These are phyloP conservation scores for Chimonanthus praecox DNA, from an alignment of 164 flowering plant genomes.

Conservation along the genomic window DNA sequence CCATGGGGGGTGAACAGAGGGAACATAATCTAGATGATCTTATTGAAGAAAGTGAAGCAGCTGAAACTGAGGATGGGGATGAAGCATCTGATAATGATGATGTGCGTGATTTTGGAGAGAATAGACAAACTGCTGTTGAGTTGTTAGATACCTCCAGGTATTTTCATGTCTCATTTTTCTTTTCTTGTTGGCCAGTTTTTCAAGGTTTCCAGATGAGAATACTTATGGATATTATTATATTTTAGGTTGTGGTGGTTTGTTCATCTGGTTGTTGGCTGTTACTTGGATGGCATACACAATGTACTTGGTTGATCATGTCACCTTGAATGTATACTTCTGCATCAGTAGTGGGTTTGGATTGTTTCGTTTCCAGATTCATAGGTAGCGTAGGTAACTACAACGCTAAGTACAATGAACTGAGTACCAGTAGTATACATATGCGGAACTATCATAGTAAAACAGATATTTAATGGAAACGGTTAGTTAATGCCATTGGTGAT, in stretches of 20 bases:
- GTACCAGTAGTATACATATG: not conserved
- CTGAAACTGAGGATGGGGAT: slow-evolving; percentile 28
- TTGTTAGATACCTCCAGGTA: slow-evolving; percentile 31
- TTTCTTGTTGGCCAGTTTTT: not conserved
- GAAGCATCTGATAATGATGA: slow-evolving; percentile 32
- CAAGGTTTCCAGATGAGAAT: not conserved
- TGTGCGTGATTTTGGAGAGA: slow-evolving; percentile 18
- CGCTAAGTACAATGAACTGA: not conserved
- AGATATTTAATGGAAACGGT: not conserved
- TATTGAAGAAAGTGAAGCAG: slow-evolving; percentile 24
- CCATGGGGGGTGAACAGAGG: slow-evolving; percentile 9
- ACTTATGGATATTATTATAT: not conserved
- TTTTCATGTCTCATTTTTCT: not conserved
- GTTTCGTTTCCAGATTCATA: not conserved
- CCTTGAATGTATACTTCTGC: not conserved
- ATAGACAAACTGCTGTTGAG: slow-evolving; percentile 14
- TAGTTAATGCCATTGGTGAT: not conserved
- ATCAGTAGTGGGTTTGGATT: not conserved
- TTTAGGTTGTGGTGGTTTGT: not conserved
- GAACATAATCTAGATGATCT: slow-evolving; percentile 7
- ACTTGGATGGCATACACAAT: not conserved
- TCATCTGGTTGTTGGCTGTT: not conserved
- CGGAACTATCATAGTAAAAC: not conserved
- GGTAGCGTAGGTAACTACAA: not conserved
- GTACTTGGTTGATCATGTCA: not conserved